Conservation (phyloP, 805 yeast species). For the Saccharomycopsis sp. region DNA sequence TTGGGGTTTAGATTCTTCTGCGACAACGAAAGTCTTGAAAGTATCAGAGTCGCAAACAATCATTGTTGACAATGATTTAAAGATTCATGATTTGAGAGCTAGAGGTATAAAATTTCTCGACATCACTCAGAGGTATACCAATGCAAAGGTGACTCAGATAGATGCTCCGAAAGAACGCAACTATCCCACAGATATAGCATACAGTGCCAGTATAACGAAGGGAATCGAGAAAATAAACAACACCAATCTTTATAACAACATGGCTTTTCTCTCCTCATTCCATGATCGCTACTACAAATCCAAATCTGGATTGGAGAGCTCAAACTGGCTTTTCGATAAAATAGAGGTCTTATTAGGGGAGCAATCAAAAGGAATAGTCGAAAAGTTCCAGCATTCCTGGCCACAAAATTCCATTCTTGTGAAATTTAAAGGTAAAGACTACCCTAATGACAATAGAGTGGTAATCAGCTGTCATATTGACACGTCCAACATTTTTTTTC, state of each 20-base stretch:
- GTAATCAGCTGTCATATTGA: conserved; percentile 90
- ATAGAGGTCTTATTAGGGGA: conserved; percentile 30
- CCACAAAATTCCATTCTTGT: conserved; percentile 71
- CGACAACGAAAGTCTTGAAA: not conserved
- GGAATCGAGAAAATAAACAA: conserved; percentile 41
- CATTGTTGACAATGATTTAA: not conserved
- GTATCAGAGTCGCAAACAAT: not conserved
- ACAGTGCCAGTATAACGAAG: conserved; percentile 34
- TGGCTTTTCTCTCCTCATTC: conserved; percentile 60
- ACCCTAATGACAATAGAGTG: conserved; percentile 37
- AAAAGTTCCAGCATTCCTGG: conserved; percentile 64
- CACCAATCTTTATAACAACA: conserved; percentile 40
- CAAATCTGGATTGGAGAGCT: conserved; percentile 60
- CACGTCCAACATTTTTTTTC: conserved; percentile 68
- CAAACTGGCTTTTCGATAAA: conserved; percentile 57
- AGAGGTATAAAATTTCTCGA: not conserved
- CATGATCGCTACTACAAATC: conserved; percentile 73
- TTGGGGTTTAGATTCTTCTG: not conserved
- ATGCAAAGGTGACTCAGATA: not conserved
- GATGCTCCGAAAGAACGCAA: conserved; percentile 26
- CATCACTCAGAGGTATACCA: not conserved
- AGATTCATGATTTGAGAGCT: not conserved
- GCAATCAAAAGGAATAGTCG: conserved; percentile 29
- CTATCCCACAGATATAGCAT: conserved; percentile 45
- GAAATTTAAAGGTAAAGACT: conserved; percentile 43